phyloP scores from a whole-genome alignment of 2,329 filamentous ascomycete species.

The Fusarium sp. region DNA sequence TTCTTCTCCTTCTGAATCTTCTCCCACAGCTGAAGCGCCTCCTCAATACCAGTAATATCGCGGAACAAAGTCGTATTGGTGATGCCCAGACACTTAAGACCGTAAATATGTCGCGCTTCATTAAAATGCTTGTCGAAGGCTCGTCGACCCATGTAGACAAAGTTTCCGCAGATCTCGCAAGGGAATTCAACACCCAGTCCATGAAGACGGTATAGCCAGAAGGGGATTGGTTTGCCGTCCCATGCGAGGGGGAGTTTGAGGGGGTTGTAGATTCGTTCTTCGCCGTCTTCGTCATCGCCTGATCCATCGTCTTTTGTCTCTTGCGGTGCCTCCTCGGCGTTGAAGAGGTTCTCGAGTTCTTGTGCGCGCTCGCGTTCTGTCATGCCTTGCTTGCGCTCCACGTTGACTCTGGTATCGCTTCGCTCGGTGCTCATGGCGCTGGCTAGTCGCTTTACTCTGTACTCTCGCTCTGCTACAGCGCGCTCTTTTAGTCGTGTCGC shows the following conservation, averaged over 20 bases:
- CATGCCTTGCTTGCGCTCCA: slow-evolving; percentile 97
- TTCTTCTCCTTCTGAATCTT: slow-evolving; percentile 91
- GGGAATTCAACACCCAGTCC: slow-evolving; percentile 94
- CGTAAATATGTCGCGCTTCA: slow-evolving; percentile 92
- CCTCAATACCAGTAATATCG: slow-evolving; percentile 92
- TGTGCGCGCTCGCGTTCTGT: slow-evolving; percentile 95
- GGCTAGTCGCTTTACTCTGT: slow-evolving; percentile 82
- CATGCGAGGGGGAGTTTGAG: slow-evolving; percentile 95
- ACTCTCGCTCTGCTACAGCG: slow-evolving; percentile 89
- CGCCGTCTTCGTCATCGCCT: slow-evolving; percentile 79
- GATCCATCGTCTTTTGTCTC: slow-evolving; percentile 66
- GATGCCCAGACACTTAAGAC: slow-evolving; percentile 92
- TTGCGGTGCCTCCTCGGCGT: slow-evolving; percentile 50
- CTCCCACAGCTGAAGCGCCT: slow-evolving; percentile 89
- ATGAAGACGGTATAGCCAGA: slow-evolving; percentile 98
- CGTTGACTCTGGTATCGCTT: slow-evolving; percentile 90
- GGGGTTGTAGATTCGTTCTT: slow-evolving; percentile 95
- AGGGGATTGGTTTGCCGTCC: slow-evolving; percentile 99
- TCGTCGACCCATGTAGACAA: slow-evolving; percentile 96
- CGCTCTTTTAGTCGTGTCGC: slow-evolving; percentile 82
- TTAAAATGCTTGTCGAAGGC: slow-evolving; percentile 99
- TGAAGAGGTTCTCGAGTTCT: slow-evolving; percentile 89
- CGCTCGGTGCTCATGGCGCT: slow-evolving; percentile 88
- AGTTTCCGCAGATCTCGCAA: slow-evolving; percentile 98
- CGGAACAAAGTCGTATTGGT: slow-evolving; percentile 91